These are phyloP conservation scores for Rhinocladiella mackenziei DNA, from an alignment of 2,329 filamentous ascomycete genomes.

Conservation along the genomic window DNA sequence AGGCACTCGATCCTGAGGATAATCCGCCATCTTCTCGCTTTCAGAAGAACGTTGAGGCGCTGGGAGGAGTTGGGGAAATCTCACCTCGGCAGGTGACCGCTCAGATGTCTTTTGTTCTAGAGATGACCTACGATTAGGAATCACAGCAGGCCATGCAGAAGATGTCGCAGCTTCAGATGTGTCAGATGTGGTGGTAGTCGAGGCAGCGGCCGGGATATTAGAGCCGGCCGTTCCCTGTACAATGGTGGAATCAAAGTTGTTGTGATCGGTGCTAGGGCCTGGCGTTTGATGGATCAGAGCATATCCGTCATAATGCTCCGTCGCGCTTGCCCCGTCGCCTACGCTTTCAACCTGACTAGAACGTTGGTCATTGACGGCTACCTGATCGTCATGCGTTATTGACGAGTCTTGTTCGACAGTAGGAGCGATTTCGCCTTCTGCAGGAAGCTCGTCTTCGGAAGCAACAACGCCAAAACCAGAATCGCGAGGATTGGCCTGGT, in stretches of 20 bases:
- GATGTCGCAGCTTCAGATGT: conserved; percentile 3
- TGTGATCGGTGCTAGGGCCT: conserved; percentile 3
- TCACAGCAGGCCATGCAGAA: conserved; percentile 16
- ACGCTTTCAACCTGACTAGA: neutral
- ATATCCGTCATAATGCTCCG: conserved; percentile 7
- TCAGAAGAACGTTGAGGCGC: conserved; percentile 3
- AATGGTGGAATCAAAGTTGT: conserved; percentile 7
- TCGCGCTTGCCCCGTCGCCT: neutral
- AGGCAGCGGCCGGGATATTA: conserved; percentile 1
- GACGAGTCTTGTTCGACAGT: neutral
- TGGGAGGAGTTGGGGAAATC: conserved; percentile 14
- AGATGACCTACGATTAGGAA: conserved; percentile 15
- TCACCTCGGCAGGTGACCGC: conserved; percentile 4
- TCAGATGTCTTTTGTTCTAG: conserved; percentile 6
- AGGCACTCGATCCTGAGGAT: conserved; percentile 6
- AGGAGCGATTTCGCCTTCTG: conserved; percentile 3
- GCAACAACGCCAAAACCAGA: conserved; percentile 21
- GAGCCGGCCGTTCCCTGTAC: conserved; percentile 3
- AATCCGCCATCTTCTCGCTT: conserved; percentile 3
- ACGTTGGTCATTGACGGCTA: neutral
- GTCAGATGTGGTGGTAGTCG: neutral
- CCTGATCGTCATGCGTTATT: neutral
- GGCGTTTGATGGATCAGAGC: conserved; percentile 10
- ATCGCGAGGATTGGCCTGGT: conserved; percentile 14
- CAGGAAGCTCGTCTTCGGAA: conserved; percentile 5